Conservation (phyloP, 2,329 filamentous ascomycete genomes). For the Ceratocystis colombiana region DNA sequence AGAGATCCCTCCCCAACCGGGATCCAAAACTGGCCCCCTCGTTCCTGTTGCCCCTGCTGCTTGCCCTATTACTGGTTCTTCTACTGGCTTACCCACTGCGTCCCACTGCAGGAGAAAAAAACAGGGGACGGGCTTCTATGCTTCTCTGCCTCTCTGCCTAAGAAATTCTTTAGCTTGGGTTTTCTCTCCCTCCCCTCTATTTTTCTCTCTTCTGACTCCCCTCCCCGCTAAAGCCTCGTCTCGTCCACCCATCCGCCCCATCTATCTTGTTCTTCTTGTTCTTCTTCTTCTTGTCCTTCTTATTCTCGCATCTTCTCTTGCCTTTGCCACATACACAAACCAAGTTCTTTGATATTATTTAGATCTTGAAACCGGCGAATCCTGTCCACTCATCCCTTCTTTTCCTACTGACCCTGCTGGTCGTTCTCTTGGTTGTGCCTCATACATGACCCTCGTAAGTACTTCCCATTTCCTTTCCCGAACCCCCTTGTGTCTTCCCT, state of each 20-base stretch:
- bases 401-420: not conserved
- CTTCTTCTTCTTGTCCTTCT: not conserved
- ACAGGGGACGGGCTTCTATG: not conserved
- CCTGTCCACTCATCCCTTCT: not conserved
- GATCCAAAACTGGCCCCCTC: not conserved
- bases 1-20: not conserved
- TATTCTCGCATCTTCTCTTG: not conserved
- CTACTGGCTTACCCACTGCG: too few species aligned
- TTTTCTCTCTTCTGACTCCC: not conserved
- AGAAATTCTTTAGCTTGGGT: not conserved
- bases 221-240: not conserved
- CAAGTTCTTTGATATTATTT: not conserved
- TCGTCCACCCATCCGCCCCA: not conserved
- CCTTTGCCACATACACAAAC: not conserved
- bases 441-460: not conserved
- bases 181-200: conserved; percentile 5
- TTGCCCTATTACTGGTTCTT: too few species aligned
- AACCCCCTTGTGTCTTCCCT: not conserved
- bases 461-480: not conserved
- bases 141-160: not conserved
- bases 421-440: not conserved
- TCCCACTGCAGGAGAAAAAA: not conserved
- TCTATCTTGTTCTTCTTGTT: not conserved
- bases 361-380: not conserved
- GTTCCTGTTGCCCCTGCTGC: not conserved